These are phyloP conservation scores for Claviceps quebecensis DNA, from an alignment of 2,329 filamentous ascomycete genomes.

Conservation along the genomic window DNA sequence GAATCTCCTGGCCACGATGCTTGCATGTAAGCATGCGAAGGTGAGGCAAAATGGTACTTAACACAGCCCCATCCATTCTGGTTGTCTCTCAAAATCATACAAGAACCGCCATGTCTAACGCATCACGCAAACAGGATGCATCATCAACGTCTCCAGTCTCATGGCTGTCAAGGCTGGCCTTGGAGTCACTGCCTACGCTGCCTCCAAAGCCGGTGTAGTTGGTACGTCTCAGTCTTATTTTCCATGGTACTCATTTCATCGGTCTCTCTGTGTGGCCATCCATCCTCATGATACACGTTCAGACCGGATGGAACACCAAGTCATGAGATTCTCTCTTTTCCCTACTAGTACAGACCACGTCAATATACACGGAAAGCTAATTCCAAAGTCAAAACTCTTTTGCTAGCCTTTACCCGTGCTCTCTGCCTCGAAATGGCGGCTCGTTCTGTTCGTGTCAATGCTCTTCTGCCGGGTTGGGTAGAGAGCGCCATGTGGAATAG, in stretches of 20 bases:
- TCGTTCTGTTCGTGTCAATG: slow-evolving; percentile 59
- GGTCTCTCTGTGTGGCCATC: slow-evolving; percentile 1
- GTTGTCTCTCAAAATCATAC: too few species aligned
- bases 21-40: slow-evolving; percentile 39
- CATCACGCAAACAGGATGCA: slow-evolving; percentile 35
- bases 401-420: slow-evolving; percentile 51
- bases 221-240: slow-evolving; percentile 30
- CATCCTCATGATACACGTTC: background rate
- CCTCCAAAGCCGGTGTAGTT: slow-evolving; percentile 67
- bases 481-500: slow-evolving; percentile 66
- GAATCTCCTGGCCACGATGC: slow-evolving; percentile 56
- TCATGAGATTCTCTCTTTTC: background rate
- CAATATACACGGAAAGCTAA: background rate
- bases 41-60: slow-evolving; percentile 18
- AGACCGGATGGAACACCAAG: too few species aligned
- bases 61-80: too few species aligned
- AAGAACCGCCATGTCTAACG: background rate
- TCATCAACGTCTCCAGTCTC: slow-evolving; percentile 71
- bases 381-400: slow-evolving; percentile 3
- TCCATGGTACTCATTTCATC: slow-evolving; percentile 3
- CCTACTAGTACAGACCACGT: slow-evolving; percentile 7
- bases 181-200: slow-evolving; percentile 62
- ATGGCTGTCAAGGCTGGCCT: slow-evolving; percentile 54
- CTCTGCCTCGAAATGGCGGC: slow-evolving; percentile 48
- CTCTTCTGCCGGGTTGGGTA: slow-evolving; percentile 71